phyloP scores from a whole-genome alignment of 2,329 filamentous ascomycete species.

The Aspergillus neoniger region DNA sequence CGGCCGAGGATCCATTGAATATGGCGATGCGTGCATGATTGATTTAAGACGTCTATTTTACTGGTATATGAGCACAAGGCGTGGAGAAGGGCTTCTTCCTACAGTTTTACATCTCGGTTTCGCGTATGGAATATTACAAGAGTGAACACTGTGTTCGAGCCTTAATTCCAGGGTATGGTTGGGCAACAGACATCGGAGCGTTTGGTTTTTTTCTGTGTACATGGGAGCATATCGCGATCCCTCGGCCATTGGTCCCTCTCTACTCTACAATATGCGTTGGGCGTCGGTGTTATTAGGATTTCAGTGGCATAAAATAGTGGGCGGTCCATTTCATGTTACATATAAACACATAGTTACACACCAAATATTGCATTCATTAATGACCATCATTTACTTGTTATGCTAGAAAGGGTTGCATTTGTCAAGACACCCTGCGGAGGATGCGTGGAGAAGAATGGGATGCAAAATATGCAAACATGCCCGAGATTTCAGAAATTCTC shows the following conservation, averaged over 20 bases:
- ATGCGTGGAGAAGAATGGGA: neutral
- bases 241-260: conserved; percentile 4
- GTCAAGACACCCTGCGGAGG: neutral
- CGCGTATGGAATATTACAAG: conserved; percentile 12
- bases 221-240: conserved; percentile 18
- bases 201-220: conserved; percentile 15
- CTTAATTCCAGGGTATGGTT: conserved; percentile 9
- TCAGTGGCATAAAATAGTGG: neutral
- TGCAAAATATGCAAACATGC: conserved; percentile 38
- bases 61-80: conserved; percentile 24
- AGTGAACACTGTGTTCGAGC: conserved; percentile 10
- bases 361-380: neutral
- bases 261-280: neutral
- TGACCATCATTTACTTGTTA: too few relatives aligned
- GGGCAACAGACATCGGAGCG: conserved; percentile 10
- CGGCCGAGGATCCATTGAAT: neutral
- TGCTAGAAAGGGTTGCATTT: too few relatives aligned
- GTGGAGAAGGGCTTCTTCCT: conserved; percentile 23
- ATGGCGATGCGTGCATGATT: conserved; percentile 19
- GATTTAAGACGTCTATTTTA: conserved; percentile 24
- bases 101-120: conserved; percentile 11
- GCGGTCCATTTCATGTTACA: neutral
- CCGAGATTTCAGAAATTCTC: conserved; percentile 32
- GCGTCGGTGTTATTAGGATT: neutral
- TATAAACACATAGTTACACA: neutral